Conservation (phyloP, 2,329 filamentous ascomycete genomes). For the Ophiocordyceps camponoti-floridani region DNA sequence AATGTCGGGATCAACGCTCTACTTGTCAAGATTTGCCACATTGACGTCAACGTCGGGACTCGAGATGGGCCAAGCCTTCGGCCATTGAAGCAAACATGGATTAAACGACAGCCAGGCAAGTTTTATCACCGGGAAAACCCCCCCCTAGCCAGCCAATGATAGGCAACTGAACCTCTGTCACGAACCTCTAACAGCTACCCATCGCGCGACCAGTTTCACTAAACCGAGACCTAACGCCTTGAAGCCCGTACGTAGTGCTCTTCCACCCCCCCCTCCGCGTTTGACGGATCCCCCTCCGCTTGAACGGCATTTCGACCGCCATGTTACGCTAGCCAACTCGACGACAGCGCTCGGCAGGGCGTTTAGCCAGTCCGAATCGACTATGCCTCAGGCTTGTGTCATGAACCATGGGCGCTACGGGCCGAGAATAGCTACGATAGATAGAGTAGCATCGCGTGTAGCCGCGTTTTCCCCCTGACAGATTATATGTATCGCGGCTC, state of each 20-base stretch:
- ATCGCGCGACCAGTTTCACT: not conserved
- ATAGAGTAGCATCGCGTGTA: not conserved
- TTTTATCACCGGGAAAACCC: no score
- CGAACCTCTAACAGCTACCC: not conserved
- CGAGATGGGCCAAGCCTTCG: no score
- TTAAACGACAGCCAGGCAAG: not conserved
- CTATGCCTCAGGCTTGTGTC: not conserved
- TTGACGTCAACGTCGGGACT: no score
- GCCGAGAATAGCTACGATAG: not conserved
- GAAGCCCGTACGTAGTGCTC: not conserved
- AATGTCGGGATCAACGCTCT: no score
- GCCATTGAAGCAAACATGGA: not conserved
- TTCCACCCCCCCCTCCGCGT: not conserved
- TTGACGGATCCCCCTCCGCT: not conserved
- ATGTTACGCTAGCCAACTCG: not conserved
- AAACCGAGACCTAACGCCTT: not conserved
- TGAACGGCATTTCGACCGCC: not conserved
- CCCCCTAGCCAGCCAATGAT: not conserved
- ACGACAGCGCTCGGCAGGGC: not conserved
- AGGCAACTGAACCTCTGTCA: not conserved
- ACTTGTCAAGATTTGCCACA: no score
- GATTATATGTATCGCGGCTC: not conserved
- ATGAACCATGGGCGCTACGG: not conserved
- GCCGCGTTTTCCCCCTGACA: not conserved
- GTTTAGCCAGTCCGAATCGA: no score